phyloP scores from a whole-genome alignment of 2,329 filamentous ascomycete species.

The Coniochaeta sp. region DNA sequence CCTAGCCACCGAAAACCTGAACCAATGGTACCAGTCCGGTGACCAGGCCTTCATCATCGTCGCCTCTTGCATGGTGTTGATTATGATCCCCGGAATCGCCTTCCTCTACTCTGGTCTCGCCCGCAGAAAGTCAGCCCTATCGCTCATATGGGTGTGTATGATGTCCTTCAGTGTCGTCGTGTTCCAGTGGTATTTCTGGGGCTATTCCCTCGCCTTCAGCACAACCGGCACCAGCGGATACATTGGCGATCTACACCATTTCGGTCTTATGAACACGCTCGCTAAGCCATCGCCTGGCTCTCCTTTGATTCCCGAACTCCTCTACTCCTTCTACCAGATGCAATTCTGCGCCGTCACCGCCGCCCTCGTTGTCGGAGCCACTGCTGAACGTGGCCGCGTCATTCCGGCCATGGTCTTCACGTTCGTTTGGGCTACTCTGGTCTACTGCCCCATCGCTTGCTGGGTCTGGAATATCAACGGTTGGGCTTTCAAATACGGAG shows the following conservation, averaged over 20 bases:
- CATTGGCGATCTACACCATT: constrained; percentile 85
- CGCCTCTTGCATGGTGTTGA: constrained; percentile 82
- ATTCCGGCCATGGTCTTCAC: constrained; percentile 91
- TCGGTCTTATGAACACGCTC: constrained; percentile 80
- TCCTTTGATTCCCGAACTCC: constrained; percentile 77
- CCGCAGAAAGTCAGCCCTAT: constrained; percentile 94
- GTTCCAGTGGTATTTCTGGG: constrained; percentile 99
- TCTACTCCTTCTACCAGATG: constrained; percentile 98
- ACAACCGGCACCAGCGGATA: constrained; percentile 74
- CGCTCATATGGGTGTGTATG: constrained; percentile 97
- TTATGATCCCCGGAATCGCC: constrained; percentile 95
- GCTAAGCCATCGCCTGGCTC: constrained; percentile 82
- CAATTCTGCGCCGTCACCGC: constrained; percentile 94
- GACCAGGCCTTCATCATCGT: constrained; percentile 93
- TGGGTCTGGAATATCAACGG: constrained; percentile 96
- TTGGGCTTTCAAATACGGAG: constrained; percentile 85
- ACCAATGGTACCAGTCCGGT: constrained; percentile 90
- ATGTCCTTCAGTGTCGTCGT: constrained; percentile 83
- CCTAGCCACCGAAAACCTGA: constrained; percentile 75
- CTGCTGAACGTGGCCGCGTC: constrained; percentile 88
- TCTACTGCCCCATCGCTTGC: constrained; percentile 94
- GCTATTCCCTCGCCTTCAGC: constrained; percentile 91
- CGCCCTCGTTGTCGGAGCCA: constrained; percentile 83
- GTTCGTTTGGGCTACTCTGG: constrained; percentile 93
- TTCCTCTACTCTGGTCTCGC: constrained; percentile 97